These are phyloP conservation scores for Torulaspora indica DNA, from an alignment of 805 yeast species.

Conservation along the genomic window DNA sequence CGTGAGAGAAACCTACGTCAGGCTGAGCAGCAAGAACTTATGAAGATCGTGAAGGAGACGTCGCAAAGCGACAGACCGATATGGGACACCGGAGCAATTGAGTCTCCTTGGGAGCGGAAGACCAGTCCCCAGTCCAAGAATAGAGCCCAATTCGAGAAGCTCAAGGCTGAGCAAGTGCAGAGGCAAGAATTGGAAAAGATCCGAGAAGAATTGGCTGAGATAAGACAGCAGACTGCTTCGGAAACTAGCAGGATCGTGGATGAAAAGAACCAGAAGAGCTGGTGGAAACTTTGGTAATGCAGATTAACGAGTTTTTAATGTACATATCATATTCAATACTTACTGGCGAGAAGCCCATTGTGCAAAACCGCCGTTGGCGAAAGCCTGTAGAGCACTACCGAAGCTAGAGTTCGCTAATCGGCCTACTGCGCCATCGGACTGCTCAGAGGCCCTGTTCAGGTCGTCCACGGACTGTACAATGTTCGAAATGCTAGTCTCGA, in stretches of 20 bases:
- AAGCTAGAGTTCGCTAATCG: constrained; percentile 25
- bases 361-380: constrained; percentile 34
- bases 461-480: constrained; percentile 80
- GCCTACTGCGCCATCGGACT: constrained; percentile 23
- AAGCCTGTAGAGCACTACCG: constrained; percentile 33
- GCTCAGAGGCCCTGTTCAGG: constrained; percentile 29
- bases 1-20: constrained; percentile 55
- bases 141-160: constrained; percentile 41
- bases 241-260: constrained; percentile 36
- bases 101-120: constrained; percentile 57
- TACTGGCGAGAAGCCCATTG: constrained; percentile 37
- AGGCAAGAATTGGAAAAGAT: constrained; percentile 33
- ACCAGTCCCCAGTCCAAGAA: constrained; percentile 36
- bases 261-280: constrained; percentile 28
- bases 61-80: constrained; percentile 69
- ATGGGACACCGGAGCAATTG: constrained; percentile 73
- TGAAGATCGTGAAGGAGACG: constrained; percentile 60
- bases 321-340: constrained; percentile 7
- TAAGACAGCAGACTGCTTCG: constrained; percentile 39
- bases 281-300: constrained; percentile 35
- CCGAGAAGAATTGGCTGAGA: constrained; percentile 38
- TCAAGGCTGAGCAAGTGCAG: constrained; percentile 35
- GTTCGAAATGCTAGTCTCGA: constrained; percentile 78
- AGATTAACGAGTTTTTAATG: background rate
- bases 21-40: constrained; percentile 63